A percentile compares a stretch with the other conserved stretches of the same genome.
Evolutionary conservation across 2,329 filamentous ascomycete genomes (phyloP).

Genomic region (Epichloe scottii): DNA sequence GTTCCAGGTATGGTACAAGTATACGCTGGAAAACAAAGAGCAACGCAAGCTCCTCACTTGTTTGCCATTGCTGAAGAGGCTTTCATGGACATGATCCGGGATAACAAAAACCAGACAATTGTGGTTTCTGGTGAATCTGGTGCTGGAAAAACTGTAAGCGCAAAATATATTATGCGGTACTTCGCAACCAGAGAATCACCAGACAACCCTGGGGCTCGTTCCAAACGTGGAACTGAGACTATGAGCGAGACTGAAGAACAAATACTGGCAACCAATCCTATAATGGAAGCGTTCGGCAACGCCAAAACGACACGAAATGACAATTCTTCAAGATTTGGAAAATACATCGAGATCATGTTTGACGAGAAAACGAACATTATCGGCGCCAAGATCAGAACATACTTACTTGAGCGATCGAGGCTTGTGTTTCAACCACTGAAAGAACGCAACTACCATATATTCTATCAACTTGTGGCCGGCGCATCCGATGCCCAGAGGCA

Average conservation of each 20-base stretch:
- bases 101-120: constrained; percentile 92
- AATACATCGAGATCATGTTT: constrained; percentile 99
- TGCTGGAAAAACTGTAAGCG: constrained; percentile 97
- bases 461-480: constrained; percentile 92
- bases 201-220: constrained; percentile 67
- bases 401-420: constrained; percentile 86
- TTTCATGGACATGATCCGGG: constrained; percentile 98
- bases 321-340: constrained; percentile 97
- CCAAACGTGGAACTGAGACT: constrained; percentile 59
- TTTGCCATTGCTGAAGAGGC: constrained; percentile 99
- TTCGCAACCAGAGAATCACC: constrained; percentile 95
- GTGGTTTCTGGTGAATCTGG: constrained; percentile 99
- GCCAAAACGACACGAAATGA: constrained; percentile 99
- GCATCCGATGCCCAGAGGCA: constrained; percentile 74
- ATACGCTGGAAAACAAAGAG: constrained; percentile 91
- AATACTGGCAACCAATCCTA: constrained; percentile 94
- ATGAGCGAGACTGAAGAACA: constrained; percentile 99
- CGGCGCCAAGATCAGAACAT: constrained; percentile 92
- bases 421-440: constrained; percentile 95
- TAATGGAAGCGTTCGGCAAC: constrained; percentile 99
- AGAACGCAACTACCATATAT: constrained; percentile 98
- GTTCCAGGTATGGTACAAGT: constrained; percentile 99
- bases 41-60: constrained; percentile 91
- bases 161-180: constrained; percentile 99
- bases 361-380: constrained; percentile 92